These are phyloP conservation scores for Podosphaera fusca DNA, from an alignment of 2,329 filamentous ascomycete species.

Conservation along the genomic window DNA sequence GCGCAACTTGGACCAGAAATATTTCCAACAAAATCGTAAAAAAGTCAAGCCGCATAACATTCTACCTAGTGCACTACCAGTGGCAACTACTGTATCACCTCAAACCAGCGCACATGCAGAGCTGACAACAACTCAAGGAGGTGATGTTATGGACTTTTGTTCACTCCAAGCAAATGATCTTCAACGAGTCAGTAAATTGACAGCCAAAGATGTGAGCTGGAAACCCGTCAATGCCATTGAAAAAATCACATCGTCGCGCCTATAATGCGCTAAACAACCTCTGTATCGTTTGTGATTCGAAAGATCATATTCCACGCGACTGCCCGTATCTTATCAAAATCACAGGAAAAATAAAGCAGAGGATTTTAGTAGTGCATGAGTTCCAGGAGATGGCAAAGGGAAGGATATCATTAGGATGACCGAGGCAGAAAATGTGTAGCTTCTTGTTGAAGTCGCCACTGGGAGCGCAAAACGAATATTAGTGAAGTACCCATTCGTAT, in stretches of 20 bases:
- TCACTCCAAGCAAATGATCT: background rate
- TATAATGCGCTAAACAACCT: background rate
- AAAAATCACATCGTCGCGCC: background rate
- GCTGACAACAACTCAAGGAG: conserved; percentile 1
- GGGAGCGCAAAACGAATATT: background rate
- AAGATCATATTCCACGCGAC: background rate
- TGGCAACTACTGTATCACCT: background rate
- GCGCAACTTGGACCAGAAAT: background rate
- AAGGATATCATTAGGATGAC: background rate
- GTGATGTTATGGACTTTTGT: background rate
- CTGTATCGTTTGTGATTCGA: background rate
- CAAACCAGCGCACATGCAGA: background rate
- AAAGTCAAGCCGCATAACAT: background rate
- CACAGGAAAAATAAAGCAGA: background rate
- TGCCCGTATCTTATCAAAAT: background rate
- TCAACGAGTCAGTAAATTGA: background rate
- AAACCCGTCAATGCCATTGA: background rate
- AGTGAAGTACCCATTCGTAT: background rate
- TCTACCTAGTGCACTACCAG: no score
- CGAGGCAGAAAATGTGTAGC: background rate
- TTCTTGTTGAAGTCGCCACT: background rate
- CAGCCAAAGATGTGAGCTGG: background rate
- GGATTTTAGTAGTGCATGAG: background rate
- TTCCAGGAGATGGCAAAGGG: background rate
- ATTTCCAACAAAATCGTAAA: background rate